Conservation (phyloP, 179 eudicot species). For the Vitellaria paradoxa region DNA sequence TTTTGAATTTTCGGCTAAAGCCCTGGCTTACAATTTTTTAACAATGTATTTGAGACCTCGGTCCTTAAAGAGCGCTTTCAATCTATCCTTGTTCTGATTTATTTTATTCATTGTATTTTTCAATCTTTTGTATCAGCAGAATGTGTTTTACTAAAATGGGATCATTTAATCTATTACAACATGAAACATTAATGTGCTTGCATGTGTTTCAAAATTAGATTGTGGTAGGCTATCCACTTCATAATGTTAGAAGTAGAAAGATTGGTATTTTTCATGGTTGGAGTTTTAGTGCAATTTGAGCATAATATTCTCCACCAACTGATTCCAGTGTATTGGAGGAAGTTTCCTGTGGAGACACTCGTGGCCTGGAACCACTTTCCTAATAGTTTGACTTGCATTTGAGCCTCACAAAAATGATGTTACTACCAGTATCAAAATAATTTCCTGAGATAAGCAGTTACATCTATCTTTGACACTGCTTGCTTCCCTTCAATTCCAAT, state of each 20-base stretch:
- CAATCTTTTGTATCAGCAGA: not conserved
- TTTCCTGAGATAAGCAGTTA: not conserved
- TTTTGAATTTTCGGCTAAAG: not conserved
- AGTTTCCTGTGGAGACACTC: not conserved
- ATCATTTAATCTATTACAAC: not conserved
- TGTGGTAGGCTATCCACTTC: not conserved
- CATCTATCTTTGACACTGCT: not conserved
- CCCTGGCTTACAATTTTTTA: not conserved
- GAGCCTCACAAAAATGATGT: too few relatives aligned
- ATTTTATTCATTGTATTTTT: too few relatives aligned
- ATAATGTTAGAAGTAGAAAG: not conserved
- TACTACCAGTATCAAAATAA: not conserved
- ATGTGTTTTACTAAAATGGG: not conserved
- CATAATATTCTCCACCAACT: not conserved
- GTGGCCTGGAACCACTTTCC: not conserved
- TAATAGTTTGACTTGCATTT: not conserved
- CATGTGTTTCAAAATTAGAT: not conserved
- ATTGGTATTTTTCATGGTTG: not conserved
- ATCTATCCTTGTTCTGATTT: not conserved
- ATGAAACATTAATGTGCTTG: not conserved
- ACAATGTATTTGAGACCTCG: not conserved
- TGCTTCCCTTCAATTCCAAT: conserved; percentile 3
- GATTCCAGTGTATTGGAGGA: not conserved
- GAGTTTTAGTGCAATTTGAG: not conserved
- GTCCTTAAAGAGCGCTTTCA: not conserved